Conservation (phyloP, 2,329 filamentous ascomycete species). For the Colletotrichum sp. region DNA sequence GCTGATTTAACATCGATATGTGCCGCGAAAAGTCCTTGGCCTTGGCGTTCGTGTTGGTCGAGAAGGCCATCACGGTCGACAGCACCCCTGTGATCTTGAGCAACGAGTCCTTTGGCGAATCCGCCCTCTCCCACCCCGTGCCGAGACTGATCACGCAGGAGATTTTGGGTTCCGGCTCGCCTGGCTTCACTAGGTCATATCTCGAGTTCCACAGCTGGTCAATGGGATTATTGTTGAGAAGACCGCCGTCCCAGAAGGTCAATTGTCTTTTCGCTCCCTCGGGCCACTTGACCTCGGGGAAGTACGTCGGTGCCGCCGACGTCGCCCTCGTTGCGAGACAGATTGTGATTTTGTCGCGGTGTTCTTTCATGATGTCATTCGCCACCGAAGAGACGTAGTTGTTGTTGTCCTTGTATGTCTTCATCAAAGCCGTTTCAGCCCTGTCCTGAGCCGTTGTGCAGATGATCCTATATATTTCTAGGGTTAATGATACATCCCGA, state of each 20-base stretch:
- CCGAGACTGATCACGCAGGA: neutral
- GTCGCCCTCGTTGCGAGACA: neutral
- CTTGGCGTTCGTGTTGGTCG: neutral
- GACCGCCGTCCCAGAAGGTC: neutral
- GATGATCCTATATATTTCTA: neutral
- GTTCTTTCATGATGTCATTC: neutral
- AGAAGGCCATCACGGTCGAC: neutral
- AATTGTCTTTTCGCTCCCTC: neutral
- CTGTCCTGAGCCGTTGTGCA: neutral
- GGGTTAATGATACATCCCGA: neutral
- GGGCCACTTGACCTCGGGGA: neutral
- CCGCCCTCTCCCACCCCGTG: neutral
- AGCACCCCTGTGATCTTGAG: neutral
- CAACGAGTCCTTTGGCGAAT: neutral
- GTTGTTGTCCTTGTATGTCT: neutral
- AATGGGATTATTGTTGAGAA: neutral
- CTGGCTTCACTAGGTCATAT: neutral
- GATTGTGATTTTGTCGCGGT: neutral
- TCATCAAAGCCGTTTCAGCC: neutral
- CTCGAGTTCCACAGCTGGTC: neutral
- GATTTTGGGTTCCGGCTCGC: neutral
- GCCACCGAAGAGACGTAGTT: neutral
- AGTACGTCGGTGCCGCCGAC: neutral
- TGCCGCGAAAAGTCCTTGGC: neutral
- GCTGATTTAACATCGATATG: neutral